These are phyloP conservation scores for Globisporangium alternatum DNA, from an alignment of 352 stramenopile genomes.

Conservation along the genomic window DNA sequence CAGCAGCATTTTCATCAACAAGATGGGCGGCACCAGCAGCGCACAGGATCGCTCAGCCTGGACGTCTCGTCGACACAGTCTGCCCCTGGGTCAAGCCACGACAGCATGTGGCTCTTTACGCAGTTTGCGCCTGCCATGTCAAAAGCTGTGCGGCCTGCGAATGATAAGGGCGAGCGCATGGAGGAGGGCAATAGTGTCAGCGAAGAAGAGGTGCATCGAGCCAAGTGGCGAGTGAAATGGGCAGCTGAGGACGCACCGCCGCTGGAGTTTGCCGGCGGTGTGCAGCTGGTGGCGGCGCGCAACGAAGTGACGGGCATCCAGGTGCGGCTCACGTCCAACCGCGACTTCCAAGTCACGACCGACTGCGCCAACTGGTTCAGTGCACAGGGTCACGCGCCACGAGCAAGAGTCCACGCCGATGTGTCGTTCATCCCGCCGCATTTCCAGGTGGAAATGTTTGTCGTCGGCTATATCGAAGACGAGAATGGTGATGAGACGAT, in stretches of 20 bases:
- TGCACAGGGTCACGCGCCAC: conserved; percentile 49
- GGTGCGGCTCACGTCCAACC: conserved; percentile 53
- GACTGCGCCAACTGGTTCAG: conserved; percentile 60
- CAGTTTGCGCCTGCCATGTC: conserved; percentile 55
- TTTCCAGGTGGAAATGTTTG: conserved; percentile 47
- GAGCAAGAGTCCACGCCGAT: conserved; percentile 54
- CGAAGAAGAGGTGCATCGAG: background rate
- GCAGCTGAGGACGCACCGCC: conserved; percentile 21
- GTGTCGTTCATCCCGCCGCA: conserved; percentile 48
- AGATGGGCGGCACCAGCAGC: background rate
- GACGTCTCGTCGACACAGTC: background rate
- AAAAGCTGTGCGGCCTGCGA: conserved; percentile 28
- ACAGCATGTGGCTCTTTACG: conserved; percentile 42
- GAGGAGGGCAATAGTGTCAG: conserved; percentile 22
- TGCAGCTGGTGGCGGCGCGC: conserved; percentile 38
- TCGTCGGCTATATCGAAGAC: conserved; percentile 61
- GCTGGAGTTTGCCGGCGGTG: conserved; percentile 33
- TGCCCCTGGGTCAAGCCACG: background rate
- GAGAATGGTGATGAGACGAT: conserved; percentile 53
- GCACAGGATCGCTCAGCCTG: background rate
- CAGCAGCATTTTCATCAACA: conserved; percentile 2
- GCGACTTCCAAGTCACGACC: conserved; percentile 45
- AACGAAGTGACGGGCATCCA: conserved; percentile 64
- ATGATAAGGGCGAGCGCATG: conserved; percentile 18
- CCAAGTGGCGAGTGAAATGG: conserved; percentile 31